These are phyloP conservation scores for Salicornia ramosissima DNA, from an alignment of 148 eudicot species.

Conservation along the genomic window DNA sequence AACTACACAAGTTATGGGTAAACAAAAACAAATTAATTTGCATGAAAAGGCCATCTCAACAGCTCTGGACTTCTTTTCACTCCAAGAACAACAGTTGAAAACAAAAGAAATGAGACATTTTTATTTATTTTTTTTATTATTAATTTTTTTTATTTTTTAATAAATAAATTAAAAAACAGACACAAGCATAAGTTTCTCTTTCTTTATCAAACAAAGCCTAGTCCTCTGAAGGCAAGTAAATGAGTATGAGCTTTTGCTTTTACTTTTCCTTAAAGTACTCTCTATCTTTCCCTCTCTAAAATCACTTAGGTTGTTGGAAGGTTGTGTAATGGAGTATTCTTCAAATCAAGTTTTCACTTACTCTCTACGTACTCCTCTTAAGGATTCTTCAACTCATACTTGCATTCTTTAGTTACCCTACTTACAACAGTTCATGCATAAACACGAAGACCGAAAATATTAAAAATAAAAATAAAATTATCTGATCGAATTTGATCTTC, in stretches of 20 bases:
- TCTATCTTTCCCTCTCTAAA: slow-evolving; percentile 30
- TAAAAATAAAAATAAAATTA: neutral
- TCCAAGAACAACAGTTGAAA: slow-evolving; percentile 8
- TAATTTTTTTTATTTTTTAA: too few species aligned
- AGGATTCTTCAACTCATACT: slow-evolving; percentile 32
- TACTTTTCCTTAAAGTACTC: slow-evolving; percentile 46
- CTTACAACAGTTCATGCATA: slow-evolving; percentile 6
- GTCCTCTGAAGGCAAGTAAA: slow-evolving; percentile 36
- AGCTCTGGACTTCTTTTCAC: neutral
- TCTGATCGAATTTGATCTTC: neutral
- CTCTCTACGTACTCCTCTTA: slow-evolving; percentile 51
- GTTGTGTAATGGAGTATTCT: slow-evolving; percentile 46
- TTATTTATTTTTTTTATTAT: too few species aligned
- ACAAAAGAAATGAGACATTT: neutral
- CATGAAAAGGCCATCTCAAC: slow-evolving; percentile 32
- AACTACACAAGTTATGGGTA: neutral
- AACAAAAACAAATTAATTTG: neutral
- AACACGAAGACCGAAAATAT: neutral
- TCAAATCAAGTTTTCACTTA: slow-evolving; percentile 43
- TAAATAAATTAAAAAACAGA: neutral
- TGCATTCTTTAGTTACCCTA: neutral
- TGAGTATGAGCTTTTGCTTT: slow-evolving; percentile 18
- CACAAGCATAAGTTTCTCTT: slow-evolving; percentile 27
- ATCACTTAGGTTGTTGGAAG: slow-evolving; percentile 40
- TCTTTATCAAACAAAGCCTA: slow-evolving; percentile 41